Base-by-base conservation (phyloP, 805 yeast genomes). In the Candida multigemmis region DNA sequence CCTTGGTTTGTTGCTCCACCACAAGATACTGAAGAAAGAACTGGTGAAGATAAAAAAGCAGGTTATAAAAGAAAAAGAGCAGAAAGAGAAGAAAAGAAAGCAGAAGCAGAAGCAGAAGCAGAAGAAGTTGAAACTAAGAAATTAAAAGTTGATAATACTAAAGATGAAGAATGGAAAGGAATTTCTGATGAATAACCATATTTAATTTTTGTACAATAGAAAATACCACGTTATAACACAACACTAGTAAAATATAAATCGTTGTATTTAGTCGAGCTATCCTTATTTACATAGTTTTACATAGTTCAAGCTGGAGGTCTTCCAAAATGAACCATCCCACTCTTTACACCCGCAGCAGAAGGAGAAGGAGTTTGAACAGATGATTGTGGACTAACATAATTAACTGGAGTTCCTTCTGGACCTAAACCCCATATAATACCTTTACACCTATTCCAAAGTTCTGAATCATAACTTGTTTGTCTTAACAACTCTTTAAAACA, bases 1-100 rank as follows among this genome's bases (percentile, higher is more conserved):
- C 98, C 98, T 14, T 89, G 98, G 98, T 89, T 89, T 51, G 84
- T 84, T 17, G 76, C 91, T 15, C 98, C 98, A 16, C 96, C 97
- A 22, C 71, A 77, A 40, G 82, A 74, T 36, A 68, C 60, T 14
- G 77, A 69, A 28, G 71, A 53, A 14, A 65, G 70, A 50, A 63
- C 64, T 16, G 82, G 76, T 23, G 77, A 60, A 32, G 78, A 68
- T 43, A 68, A 67, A 46, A 68, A 67, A 50, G 72, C 71, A 3
- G 58, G 56, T 24, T 58, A 61, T 38, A 71, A 68, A 53, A 59
- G 74, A 43, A 66, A 65, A 54, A 57, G 76, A 38, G 68, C 64
- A 10, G 73, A 68, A 37, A 56, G 66, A 36, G 71, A 60, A 34
- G 53, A 46, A 12, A 42, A 43, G 29, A 40, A 36, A 26, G 59